Base-by-base conservation (phyloP, 768 basidiomycete species). In the Boletus tomentosulus region DNA sequence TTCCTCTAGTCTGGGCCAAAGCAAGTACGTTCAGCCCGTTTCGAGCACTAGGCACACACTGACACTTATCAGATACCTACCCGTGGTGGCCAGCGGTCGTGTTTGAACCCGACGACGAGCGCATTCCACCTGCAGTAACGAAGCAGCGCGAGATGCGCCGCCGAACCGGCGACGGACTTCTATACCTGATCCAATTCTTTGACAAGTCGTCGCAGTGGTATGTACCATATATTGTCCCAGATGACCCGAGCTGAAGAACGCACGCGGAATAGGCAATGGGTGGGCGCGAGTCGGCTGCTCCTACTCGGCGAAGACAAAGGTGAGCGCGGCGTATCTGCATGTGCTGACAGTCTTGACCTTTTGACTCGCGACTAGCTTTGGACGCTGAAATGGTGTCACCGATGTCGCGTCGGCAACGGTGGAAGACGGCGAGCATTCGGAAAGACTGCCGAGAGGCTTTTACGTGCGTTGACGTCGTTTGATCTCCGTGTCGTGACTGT, bases 31-130 rank as follows among this genome's bases (percentile, higher is more conserved):
- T 27, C 6, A 16, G 43, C 25, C 3, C 9, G 1, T 41, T 30
- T 28, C 8, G 2, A 12, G 9, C 15, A 8, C 3, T 2, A 24
- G 5, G 19, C 28, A 15, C 33, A 15, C 31, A 15, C 51, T 69
- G 50, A 63, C 9, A 12, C 53, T n/a, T 15, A 54, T 24, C n/a
- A 91, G 90, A 74, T 34, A 79, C 84, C 0, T 94, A 76, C 61
- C 93, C 93, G 1, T 95, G 85, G 85, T 96, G 88, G 85, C 90
- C 93, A 38, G 93, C 86, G 9, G 83, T 89, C 9, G 79, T 94
- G 15, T 85, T 78, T 48, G 82, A 85, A 25, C 77, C 80, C 9
- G 81, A 84, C 38, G 81, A 86, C 45, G 67, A 74, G 1, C 66
- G 66, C 0, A 78, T 92, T n/a, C 87, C 87, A 34, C 37, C 60